phyloP scores from a whole-genome alignment of 768 basidiomycete genomes.

The Calvatia gigantea region DNA sequence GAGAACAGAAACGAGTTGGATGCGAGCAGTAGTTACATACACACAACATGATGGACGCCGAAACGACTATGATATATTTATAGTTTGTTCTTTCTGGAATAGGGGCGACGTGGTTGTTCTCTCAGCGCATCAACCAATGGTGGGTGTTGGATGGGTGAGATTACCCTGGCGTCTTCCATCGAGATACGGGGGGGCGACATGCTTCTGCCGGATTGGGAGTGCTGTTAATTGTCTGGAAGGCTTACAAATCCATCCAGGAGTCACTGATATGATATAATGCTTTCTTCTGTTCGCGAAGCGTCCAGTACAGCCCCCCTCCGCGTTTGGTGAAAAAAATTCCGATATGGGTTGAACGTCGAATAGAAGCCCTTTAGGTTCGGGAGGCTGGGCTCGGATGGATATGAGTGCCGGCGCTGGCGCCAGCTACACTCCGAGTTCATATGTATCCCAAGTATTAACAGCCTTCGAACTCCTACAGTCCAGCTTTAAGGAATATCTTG shows the following conservation, averaged over 20 bases:
- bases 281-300: not conserved
- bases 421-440: not conserved
- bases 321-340: not conserved
- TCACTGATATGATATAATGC: not conserved
- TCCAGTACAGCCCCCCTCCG: not conserved
- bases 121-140: slow-evolving; percentile 5
- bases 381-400: not conserved
- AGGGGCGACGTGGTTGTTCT: slow-evolving; percentile 5
- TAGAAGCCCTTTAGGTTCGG: not conserved
- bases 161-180: not conserved
- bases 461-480: not conserved
- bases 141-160: not conserved
- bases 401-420: not conserved
- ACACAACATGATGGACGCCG: not conserved
- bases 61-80: slow-evolving; percentile 7
- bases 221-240: slow-evolving; percentile 9
- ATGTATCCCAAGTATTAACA: not conserved
- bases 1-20: not conserved
- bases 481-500: not conserved
- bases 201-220: not conserved
- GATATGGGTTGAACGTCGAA: not conserved
- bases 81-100: slow-evolving; percentile 3
- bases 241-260: slow-evolving; percentile 1
- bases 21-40: not conserved
- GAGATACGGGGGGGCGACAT: slow-evolving; percentile 5